Percentiles rank a stretch among this genome's conserved stretches.
phyloP scores from a whole-genome alignment of 805 yeast genomes.

The Metschnikowia lachancei region DNA sequence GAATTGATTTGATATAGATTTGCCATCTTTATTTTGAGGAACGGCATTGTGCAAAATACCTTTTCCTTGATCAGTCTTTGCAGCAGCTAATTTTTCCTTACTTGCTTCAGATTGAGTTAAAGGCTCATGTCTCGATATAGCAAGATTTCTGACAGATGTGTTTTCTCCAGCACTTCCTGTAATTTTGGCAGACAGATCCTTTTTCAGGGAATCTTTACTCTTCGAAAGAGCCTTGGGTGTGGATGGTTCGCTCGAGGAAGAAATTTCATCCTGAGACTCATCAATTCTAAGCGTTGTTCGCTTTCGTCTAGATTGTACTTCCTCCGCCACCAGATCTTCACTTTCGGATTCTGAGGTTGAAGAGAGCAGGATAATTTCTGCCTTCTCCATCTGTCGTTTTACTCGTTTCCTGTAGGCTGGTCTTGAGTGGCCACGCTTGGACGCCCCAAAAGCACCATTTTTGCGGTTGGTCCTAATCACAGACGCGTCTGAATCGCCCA shows the following conservation, averaged over 20 bases:
- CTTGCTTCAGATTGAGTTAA: too few species aligned
- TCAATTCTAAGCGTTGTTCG: neutral
- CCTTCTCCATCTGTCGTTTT: neutral
- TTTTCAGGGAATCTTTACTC: neutral
- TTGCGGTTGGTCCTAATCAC: too few species aligned
- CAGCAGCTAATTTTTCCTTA: too few species aligned
- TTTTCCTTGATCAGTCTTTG: too few species aligned
- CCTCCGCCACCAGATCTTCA: neutral
- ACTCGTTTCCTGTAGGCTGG: neutral
- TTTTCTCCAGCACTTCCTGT: too few species aligned
- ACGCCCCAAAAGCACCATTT: neutral
- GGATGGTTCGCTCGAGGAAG: neutral
- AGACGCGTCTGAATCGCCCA: neutral
- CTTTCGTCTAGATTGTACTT: neutral
- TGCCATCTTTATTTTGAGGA: too few species aligned
- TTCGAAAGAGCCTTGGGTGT: neutral
- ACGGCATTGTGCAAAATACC: too few species aligned
- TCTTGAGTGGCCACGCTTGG: neutral
- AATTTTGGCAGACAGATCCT: too few species aligned
- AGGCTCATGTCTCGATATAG: too few species aligned
- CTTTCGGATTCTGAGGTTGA: slow-evolving; percentile 6
- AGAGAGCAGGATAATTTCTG: slow-evolving; percentile 3
- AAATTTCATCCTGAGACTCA: neutral
- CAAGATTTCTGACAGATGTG: too few species aligned
- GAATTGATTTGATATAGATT: too few species aligned